Percentiles rank a stretch among this genome's conserved stretches.
Conservation (phyloP, 2,329 filamentous ascomycete species). For the Colletotrichum gloeosporioides region DNA sequence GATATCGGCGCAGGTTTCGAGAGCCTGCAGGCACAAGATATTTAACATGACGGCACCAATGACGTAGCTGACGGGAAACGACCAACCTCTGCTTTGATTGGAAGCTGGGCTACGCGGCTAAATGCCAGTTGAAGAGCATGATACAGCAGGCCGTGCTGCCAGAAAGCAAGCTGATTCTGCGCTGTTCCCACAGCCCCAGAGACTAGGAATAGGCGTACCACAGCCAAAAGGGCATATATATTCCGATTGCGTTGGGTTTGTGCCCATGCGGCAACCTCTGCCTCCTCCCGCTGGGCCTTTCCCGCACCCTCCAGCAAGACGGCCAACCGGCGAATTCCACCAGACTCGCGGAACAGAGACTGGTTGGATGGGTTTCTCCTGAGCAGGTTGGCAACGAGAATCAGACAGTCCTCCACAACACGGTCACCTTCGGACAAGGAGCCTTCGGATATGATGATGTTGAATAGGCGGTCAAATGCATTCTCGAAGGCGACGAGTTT, state of each 20-base stretch:
- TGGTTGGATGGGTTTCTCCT: slow-evolving; percentile 91
- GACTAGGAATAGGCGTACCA: slow-evolving; percentile 85
- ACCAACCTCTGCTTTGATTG: slow-evolving; percentile 80
- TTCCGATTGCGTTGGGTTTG: slow-evolving; percentile 85
- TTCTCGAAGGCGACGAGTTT: slow-evolving; percentile 96
- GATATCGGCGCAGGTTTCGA: slow-evolving; percentile 85
- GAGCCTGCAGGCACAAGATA: slow-evolving; percentile 57
- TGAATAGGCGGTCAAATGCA: slow-evolving; percentile 87
- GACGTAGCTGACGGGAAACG: slow-evolving; percentile 23
- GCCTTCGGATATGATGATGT: slow-evolving; percentile 82
- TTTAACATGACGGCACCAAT: background rate
- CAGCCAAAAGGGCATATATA: slow-evolving; percentile 85
- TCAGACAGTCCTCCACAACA: slow-evolving; percentile 90
- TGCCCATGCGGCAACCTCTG: slow-evolving; percentile 75
- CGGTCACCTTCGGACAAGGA: slow-evolving; percentile 83
- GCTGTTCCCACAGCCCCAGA: slow-evolving; percentile 80
- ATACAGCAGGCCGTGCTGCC: slow-evolving; percentile 80
- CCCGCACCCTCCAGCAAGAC: slow-evolving; percentile 69
- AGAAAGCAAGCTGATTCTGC: slow-evolving; percentile 86
- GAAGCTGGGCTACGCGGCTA: slow-evolving; percentile 70
- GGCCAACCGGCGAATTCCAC: slow-evolving; percentile 76
- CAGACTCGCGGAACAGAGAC: slow-evolving; percentile 89
- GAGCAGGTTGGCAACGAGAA: slow-evolving; percentile 87
- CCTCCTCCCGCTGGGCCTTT: slow-evolving; percentile 56
- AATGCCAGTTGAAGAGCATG: slow-evolving; percentile 86